Evolutionary conservation across 192 early-diverging fungal species (phyloP).

Genomic region (Coemansia sp.): DNA sequence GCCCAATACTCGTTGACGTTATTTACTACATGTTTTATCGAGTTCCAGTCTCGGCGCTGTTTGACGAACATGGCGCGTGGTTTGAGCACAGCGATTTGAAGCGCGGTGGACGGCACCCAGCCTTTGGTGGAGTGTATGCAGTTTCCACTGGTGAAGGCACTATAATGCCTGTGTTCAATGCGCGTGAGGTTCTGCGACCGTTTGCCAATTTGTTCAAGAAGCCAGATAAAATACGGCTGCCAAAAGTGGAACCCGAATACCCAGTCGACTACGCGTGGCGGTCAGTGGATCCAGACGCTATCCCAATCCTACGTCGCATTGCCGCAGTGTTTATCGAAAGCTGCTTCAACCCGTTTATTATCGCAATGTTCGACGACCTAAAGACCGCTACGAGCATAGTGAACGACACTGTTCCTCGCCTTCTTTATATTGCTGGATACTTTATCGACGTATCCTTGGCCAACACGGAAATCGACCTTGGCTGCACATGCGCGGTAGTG

Average conservation of each 20-base stretch:
- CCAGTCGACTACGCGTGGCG: constrained; percentile 38
- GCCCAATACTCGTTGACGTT: constrained; percentile 44
- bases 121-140: constrained; percentile 68
- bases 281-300: constrained; percentile 14
- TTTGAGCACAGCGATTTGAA: constrained; percentile 17
- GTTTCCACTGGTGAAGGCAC: constrained; percentile 48
- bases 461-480: constrained; percentile 42
- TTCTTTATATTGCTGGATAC: constrained; percentile 44
- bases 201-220: constrained; percentile 43
- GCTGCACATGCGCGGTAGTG: constrained; percentile 31
- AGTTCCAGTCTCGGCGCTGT: constrained; percentile 36
- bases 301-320: constrained; percentile 34
- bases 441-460: constrained; percentile 49
- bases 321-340: constrained; percentile 43
- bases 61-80: constrained; percentile 24
- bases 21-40: constrained; percentile 50
- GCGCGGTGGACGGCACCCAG: constrained; percentile 55
- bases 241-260: constrained; percentile 9
- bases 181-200: constrained; percentile 37
- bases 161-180: constrained; percentile 48
- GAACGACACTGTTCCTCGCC: constrained; percentile 21
- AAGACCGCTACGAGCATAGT: constrained; percentile 16
- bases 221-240: constrained; percentile 16
- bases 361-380: constrained; percentile 39
- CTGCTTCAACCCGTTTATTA: constrained; percentile 46